These are phyloP conservation scores for Nitzschia palea DNA, from an alignment of 108 stramenopile species.

Conservation along the genomic window DNA sequence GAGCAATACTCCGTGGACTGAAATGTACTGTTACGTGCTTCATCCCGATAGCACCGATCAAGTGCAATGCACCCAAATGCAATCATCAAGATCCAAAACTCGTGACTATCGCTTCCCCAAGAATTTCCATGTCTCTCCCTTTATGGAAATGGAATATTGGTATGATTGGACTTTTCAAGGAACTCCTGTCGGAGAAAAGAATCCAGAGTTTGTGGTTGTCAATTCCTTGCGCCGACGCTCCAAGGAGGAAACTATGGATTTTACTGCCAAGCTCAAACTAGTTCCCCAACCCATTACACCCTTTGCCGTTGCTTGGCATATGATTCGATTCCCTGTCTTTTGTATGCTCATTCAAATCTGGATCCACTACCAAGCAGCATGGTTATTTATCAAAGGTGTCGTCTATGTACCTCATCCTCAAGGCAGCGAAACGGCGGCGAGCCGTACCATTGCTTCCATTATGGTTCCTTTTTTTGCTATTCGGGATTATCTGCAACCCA, in stretches of 20 bases:
- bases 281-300: slow-evolving; percentile 29
- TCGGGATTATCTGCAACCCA: slow-evolving; percentile 30
- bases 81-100: background rate
- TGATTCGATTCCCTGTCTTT: slow-evolving; percentile 69
- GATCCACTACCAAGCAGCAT: slow-evolving; percentile 87
- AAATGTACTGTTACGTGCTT: slow-evolving; percentile 91
- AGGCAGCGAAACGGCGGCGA: slow-evolving; percentile 71
- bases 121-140: slow-evolving; percentile 95
- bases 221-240: slow-evolving; percentile 12
- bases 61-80: slow-evolving; percentile 7
- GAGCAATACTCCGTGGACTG: slow-evolving; percentile 95
- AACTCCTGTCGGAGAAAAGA: background rate
- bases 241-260: slow-evolving; percentile 4
- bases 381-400: slow-evolving; percentile 75
- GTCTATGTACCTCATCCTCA: slow-evolving; percentile 78
- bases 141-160: slow-evolving; percentile 94
- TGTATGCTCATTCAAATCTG: slow-evolving; percentile 83
- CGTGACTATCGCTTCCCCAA: slow-evolving; percentile 59
- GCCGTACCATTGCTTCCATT: slow-evolving; percentile 53
- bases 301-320: slow-evolving; percentile 44
- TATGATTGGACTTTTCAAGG: slow-evolving; percentile 90
- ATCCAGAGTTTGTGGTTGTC: slow-evolving; percentile 14
- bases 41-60: slow-evolving; percentile 74
- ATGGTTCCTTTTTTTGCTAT: slow-evolving; percentile 63
- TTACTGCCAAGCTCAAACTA: slow-evolving; percentile 24